A percentile compares a stretch with the other conserved stretches of the same genome.
These are phyloP conservation scores for Cytospora schulzeri DNA, from an alignment of 2,329 filamentous ascomycete species.

Conservation along the genomic window DNA sequence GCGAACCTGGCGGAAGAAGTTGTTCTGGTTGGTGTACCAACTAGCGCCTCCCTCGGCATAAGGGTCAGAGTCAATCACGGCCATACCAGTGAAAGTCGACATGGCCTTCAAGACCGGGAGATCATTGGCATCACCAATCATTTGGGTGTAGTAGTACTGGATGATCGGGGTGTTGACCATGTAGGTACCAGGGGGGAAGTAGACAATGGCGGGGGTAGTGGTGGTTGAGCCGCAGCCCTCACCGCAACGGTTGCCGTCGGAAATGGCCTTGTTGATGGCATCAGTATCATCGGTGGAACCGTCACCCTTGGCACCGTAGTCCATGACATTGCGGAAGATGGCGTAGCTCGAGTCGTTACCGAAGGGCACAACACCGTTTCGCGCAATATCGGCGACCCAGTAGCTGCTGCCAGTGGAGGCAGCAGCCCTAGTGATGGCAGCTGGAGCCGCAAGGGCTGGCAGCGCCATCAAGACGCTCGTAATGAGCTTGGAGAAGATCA, in stretches of 20 bases:
- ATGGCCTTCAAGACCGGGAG: slow-evolving; percentile 76
- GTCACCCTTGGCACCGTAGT: slow-evolving; percentile 72
- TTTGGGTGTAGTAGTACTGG: slow-evolving; percentile 90
- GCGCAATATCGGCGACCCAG: slow-evolving; percentile 72
- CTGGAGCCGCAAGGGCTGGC: slow-evolving; percentile 26
- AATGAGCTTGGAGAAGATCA: slow-evolving; percentile 27
- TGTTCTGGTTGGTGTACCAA: slow-evolving; percentile 80
- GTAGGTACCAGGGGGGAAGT: slow-evolving; percentile 90
- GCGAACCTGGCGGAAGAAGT: slow-evolving; percentile 81
- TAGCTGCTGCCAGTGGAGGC: slow-evolving; percentile 46
- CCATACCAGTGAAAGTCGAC: slow-evolving; percentile 77
- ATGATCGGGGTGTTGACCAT: slow-evolving; percentile 76
- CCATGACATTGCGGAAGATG: slow-evolving; percentile 75
- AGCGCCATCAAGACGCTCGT: slow-evolving; percentile 27
- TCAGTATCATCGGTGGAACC: slow-evolving; percentile 77
- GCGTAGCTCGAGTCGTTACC: slow-evolving; percentile 60
- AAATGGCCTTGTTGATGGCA: slow-evolving; percentile 84
- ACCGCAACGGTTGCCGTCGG: slow-evolving; percentile 78
- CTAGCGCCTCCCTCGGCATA: slow-evolving; percentile 70
- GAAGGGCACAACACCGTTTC: slow-evolving; percentile 70
- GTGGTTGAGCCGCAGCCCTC: slow-evolving; percentile 81
- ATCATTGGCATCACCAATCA: slow-evolving; percentile 77
- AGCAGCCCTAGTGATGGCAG: slow-evolving; percentile 12
- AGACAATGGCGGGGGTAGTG: slow-evolving; percentile 81
- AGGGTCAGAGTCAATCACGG: slow-evolving; percentile 84